phyloP scores from a whole-genome alignment of 495 filamentous ascomycete species.

The Lophiotrema nucula region DNA sequence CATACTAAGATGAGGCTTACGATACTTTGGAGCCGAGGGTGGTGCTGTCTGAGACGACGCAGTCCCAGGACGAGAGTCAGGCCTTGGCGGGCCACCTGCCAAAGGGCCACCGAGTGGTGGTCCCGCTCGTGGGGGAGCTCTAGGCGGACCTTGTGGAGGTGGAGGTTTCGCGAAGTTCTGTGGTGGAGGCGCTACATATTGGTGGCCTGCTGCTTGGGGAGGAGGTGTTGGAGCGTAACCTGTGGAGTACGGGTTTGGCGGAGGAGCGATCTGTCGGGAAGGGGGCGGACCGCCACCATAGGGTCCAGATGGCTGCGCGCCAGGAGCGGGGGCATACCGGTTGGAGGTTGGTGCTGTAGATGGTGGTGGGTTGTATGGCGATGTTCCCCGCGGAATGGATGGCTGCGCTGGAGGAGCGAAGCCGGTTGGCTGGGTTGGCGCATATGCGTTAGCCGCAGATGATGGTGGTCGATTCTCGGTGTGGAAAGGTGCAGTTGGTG shows the following conservation, averaged over 20 bases:
- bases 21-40: slow-evolving; percentile 55
- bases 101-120: slow-evolving; percentile 48
- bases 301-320: slow-evolving; percentile 34
- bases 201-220: slow-evolving; percentile 13
- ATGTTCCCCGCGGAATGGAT: slow-evolving; percentile 70
- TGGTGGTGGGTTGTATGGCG: slow-evolving; percentile 86
- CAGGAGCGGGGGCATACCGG: slow-evolving; percentile 81
- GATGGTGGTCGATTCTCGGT: slow-evolving; percentile 72
- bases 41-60: slow-evolving; percentile 48
- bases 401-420: slow-evolving; percentile 46
- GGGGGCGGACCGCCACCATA: slow-evolving; percentile 31
- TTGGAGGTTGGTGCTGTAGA: slow-evolving; percentile 69
- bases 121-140: slow-evolving; percentile 46
- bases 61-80: slow-evolving; percentile 53
- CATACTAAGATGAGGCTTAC: too few relatives aligned
- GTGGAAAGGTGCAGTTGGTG: slow-evolving; percentile 50
- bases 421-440: slow-evolving; percentile 42
- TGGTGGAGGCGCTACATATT: slow-evolving; percentile 25
- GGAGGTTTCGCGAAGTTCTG: slow-evolving; percentile 45
- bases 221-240: slow-evolving; percentile 13
- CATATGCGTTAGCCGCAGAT: slow-evolving; percentile 50
- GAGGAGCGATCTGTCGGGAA: slow-evolving; percentile 38
- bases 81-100: slow-evolving; percentile 48
- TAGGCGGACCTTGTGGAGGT: slow-evolving; percentile 38
- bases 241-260: slow-evolving; percentile 40